phyloP scores from a whole-genome alignment of 805 yeast species.

The Zygoascus tannicola region DNA sequence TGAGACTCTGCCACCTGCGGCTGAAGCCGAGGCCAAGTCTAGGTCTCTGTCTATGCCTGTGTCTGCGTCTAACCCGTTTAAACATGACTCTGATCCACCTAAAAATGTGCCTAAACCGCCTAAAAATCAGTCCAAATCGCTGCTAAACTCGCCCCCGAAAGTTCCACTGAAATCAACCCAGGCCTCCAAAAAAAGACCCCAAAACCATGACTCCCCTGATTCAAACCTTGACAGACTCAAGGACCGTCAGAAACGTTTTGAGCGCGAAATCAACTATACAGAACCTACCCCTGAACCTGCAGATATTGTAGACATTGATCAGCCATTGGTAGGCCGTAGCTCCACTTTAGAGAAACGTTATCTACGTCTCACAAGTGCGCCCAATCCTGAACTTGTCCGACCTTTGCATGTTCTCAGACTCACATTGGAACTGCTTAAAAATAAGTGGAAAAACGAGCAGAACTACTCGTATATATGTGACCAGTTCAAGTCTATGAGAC shows the following conservation, averaged over 20 bases:
- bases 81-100: too few species aligned
- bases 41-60: too few species aligned
- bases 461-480: conserved; percentile 73
- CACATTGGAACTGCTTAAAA: conserved; percentile 45
- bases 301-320: conserved; percentile 9
- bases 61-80: too few species aligned
- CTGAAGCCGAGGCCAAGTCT: background rate
- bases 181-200: too few species aligned
- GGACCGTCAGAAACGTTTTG: conserved; percentile 44
- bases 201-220: too few species aligned
- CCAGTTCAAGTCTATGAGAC: conserved; percentile 87
- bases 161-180: too few species aligned
- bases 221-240: conserved; percentile 28
- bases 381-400: conserved; percentile 75
- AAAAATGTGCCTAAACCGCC: too few species aligned
- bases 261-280: conserved; percentile 22
- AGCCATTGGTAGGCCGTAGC: conserved; percentile 51
- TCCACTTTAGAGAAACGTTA: conserved; percentile 65
- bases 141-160: too few species aligned
- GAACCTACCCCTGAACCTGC: conserved; percentile 4
- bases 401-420: conserved; percentile 55
- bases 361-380: conserved; percentile 80
- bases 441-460: conserved; percentile 43
- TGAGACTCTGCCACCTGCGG: conserved; percentile 40
- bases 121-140: too few species aligned